These are phyloP conservation scores for Cerioporus squamosus DNA, from an alignment of 1,284 basidiomycete species.

Conservation along the genomic window DNA sequence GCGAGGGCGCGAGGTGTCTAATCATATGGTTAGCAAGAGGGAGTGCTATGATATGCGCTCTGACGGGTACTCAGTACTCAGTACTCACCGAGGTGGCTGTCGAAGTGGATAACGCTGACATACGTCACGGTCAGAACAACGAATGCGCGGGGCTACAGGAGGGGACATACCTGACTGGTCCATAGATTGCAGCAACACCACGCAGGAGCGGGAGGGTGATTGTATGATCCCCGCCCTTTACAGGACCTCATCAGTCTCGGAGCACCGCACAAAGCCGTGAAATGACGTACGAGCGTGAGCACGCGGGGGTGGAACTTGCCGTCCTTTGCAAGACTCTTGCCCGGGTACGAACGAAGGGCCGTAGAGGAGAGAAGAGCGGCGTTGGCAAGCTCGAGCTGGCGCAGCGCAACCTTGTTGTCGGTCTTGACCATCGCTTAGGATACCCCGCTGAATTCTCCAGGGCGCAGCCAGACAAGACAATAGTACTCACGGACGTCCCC, in stretches of 20 bases:
- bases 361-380: conserved; percentile 29
- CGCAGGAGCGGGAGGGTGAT: conserved; percentile 44
- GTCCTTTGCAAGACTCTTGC: conserved; percentile 36
- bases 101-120: conserved; percentile 45
- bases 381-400: conserved; percentile 39
- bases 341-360: conserved; percentile 25
- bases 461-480: neutral
- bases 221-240: conserved; percentile 44
- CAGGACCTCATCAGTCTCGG: neutral
- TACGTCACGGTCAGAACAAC: too few relatives aligned
- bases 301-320: conserved; percentile 41
- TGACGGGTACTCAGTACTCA: too few relatives aligned
- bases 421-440: conserved; percentile 33
- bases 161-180: conserved; percentile 31
- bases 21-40: neutral
- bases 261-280: neutral
- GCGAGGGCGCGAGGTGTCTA: conserved; percentile 38
- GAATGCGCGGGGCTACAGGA: too few relatives aligned
- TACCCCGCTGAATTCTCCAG: neutral
- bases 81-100: conserved; percentile 39
- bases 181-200: conserved; percentile 40
- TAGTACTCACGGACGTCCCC: conserved; percentile 39
- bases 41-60: too few relatives aligned
- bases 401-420: conserved; percentile 39
- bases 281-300: conserved; percentile 35